Evolutionary conservation across 1,284 basidiomycete genomes (phyloP), one percentile per base, ranked within the genome.

Genomic region (Cryptococcus wingfieldii): DNA sequence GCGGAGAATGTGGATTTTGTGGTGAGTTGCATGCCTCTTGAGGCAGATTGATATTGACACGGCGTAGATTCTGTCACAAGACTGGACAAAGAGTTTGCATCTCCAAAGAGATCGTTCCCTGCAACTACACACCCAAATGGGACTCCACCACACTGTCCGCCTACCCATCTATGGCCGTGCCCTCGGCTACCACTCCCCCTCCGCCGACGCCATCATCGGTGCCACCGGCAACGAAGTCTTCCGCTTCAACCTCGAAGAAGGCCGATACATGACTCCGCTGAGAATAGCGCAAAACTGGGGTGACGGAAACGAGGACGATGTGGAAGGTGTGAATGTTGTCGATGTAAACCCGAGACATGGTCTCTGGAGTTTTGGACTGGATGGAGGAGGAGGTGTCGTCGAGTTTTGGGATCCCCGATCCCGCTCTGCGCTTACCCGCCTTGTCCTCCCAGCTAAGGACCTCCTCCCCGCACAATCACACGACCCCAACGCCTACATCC

Each of bases 51-150:
- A 39, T 41, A 51, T 27, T 38, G 13, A 44, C 28, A 28, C 5
- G 31, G 14, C 37, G 27, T 19, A 96, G 93, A 88, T 94, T 70
- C 82, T 99, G 10, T 97, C 94, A 1, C 88, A 92, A 71, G 96
- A 99, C 80, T 99, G 96, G 96, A 98, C 95, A 16, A 98, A 99
- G 77, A 88, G 89, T n/a, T 82, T 98, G 56, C 94, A 96, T 71
- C 83, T 99, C 1, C 96, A 98, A 82, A 86, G 88, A 49, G 94
- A 98, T 78, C 86, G 96, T n/a, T 90, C 90, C 6, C 77, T 98
- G 51, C 90, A 94, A 71, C 81, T 99, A 4, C 96, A 99, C 73
- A 93, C 90, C 0, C 96, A 98, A 77, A 86, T 89, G 44, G 92
- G 92, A 0, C 85, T 93, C 59, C 91, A 97, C 73, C 91, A 97